phyloP scores from a whole-genome alignment of 2,329 filamentous ascomycete genomes.

The Podosphaera fusca region DNA sequence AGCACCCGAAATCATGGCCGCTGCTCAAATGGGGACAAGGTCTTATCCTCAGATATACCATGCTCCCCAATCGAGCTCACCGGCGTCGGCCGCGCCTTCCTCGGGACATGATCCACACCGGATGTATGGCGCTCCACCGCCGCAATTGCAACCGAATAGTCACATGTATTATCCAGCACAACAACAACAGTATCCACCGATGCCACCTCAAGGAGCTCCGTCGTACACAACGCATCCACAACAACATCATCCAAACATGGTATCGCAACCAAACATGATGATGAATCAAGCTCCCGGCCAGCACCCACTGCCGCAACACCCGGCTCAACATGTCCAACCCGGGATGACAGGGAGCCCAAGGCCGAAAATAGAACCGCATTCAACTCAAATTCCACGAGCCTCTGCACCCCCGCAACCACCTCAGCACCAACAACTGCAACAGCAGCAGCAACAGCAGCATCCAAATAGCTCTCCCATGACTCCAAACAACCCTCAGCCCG shows the following conservation, averaged over 20 bases:
- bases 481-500: constrained; percentile 17
- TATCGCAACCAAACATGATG: constrained; percentile 41
- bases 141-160: constrained; percentile 58
- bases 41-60: constrained; percentile 82
- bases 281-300: constrained; percentile 35
- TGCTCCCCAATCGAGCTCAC: constrained; percentile 85
- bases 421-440: constrained; percentile 10
- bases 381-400: constrained; percentile 37
- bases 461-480: constrained; percentile 22
- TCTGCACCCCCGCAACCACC: constrained; percentile 26
- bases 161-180: constrained; percentile 45
- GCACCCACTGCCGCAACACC: constrained; percentile 38
- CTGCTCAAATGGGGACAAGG: constrained; percentile 39
- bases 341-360: constrained; percentile 38
- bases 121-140: constrained; percentile 59
- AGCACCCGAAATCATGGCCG: constrained; percentile 44
- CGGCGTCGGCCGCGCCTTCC: constrained; percentile 75
- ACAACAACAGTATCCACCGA: constrained; percentile 35
- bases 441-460: background rate
- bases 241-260: constrained; percentile 31
- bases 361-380: constrained; percentile 38
- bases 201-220: constrained; percentile 36
- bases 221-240: constrained; percentile 35
- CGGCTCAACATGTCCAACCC: constrained; percentile 27
- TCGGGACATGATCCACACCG: constrained; percentile 75